Percentiles rank a stretch among this genome's conserved stretches.
Conservation (phyloP, 2,329 filamentous ascomycete genomes). For the Zarea fungicola region DNA sequence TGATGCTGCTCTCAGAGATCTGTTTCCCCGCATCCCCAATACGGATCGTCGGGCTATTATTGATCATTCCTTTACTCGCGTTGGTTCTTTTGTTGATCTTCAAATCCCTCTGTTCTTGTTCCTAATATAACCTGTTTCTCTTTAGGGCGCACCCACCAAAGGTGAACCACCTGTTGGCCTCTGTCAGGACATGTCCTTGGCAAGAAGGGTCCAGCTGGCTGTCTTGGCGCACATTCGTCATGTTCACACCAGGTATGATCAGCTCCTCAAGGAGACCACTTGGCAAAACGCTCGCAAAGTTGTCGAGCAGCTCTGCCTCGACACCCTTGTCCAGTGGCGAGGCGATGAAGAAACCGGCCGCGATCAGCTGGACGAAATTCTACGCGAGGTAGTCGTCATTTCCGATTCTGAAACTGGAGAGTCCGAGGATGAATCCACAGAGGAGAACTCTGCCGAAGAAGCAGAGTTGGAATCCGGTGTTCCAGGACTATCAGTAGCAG, state of each 20-base stretch:
- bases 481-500: neutral
- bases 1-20: conserved; percentile 55
- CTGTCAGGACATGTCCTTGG: conserved; percentile 49
- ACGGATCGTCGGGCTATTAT: conserved; percentile 59
- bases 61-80: conserved; percentile 58
- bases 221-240: conserved; percentile 63
- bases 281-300: conserved; percentile 57
- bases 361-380: conserved; percentile 62
- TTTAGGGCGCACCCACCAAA: conserved; percentile 45
- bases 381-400: conserved; percentile 62
- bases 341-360: conserved; percentile 64
- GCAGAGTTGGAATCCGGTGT: conserved; percentile 7
- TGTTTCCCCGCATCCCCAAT: conserved; percentile 61
- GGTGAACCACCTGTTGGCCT: conserved; percentile 54
- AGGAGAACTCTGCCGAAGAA: conserved; percentile 23
- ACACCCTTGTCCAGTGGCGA: conserved; percentile 66
- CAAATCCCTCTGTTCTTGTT: neutral
- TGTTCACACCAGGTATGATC: conserved; percentile 61
- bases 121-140: conserved; percentile 13
- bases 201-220: conserved; percentile 59
- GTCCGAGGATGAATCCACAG: conserved; percentile 32
- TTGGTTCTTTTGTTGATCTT: conserved; percentile 29
- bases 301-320: conserved; percentile 56
- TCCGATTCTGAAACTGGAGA: conserved; percentile 52
- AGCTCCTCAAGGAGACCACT: conserved; percentile 51